A percentile compares a stretch with the other conserved stretches of the same genome.
These are phyloP conservation scores for Yarrowia osloensis DNA, from an alignment of 805 yeast species.

Conservation along the genomic window DNA sequence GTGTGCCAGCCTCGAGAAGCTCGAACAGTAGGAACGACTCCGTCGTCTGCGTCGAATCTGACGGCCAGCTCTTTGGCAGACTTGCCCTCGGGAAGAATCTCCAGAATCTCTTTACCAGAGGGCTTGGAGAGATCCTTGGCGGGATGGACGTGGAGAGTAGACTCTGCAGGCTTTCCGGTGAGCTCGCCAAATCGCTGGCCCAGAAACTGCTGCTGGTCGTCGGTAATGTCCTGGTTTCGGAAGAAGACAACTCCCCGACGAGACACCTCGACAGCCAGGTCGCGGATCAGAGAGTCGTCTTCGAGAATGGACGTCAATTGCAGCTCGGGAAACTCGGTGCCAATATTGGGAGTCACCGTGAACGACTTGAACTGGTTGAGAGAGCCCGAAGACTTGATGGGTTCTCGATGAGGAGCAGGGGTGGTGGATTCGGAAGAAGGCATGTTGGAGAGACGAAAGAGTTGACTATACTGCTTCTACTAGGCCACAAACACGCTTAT, in stretches of 20 bases:
- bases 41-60: background rate
- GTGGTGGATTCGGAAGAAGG: background rate
- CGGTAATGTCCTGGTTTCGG: conserved; percentile 16
- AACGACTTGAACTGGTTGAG: conserved; percentile 38
- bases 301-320: conserved; percentile 38
- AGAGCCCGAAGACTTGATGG: conserved; percentile 34
- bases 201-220: conserved; percentile 2
- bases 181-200: conserved; percentile 2
- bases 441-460: no score
- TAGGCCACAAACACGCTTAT: background rate
- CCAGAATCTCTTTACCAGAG: conserved; percentile 59
- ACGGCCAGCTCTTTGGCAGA: background rate
- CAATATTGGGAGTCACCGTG: conserved; percentile 41
- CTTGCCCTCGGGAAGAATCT: conserved; percentile 53
- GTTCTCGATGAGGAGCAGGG: background rate
- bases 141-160: conserved; percentile 7
- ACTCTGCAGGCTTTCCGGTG: conserved; percentile 1
- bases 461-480: no score
- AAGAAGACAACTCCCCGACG: conserved; percentile 18
- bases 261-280: background rate
- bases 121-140: background rate
- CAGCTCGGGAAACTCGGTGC: conserved; percentile 40
- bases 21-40: background rate
- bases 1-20: conserved; percentile 48
- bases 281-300: conserved; percentile 39